Evolutionary conservation across 148 eudicot species (phyloP), one percentile per base, ranked within the genome.

Genomic region (Camellia sinensis): DNA sequence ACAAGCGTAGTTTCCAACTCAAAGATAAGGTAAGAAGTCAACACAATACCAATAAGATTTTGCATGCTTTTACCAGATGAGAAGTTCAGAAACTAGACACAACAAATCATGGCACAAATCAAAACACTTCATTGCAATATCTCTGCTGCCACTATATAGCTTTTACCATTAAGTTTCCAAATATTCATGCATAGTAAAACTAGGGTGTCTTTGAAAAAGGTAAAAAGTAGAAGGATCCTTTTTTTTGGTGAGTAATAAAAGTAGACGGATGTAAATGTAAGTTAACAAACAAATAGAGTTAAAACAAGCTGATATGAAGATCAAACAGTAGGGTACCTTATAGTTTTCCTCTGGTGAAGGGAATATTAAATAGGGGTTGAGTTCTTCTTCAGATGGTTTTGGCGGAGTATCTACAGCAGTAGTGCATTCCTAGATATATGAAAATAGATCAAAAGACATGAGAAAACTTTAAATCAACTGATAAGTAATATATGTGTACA

Each of bases 341-440:
- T 85, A 85, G 80, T 96, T 96, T 60, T 91, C 97, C 66, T 87
- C 88, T 19, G 98, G 99, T n/a, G 97, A 83, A 64, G 99, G 98
- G 75, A 96, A 94, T 83, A 96, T 89, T 78, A 84, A 82, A 82
- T 83, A 94, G 14, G 99, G 99, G 78, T 96, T 92, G 75, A 90
- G 82, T 83, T 96, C 99, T 79, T 96, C 99, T 87, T 96, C 98
- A 77, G 95, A 75, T 77, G 87, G 95, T 84, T 84, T 87, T 46
- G 84, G 84, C 37, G 88, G 73, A 29, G 84, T 60, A 67, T 85
- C 88, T 74, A 81, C 90, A 53, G 73, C 80, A 73, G 67, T 81
- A 81, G 80, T 79, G 63, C 83, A 79, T 57, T 88, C 99, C 98
- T 95, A 85, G 75, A 79, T 60, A 78, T 76, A 79, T 44, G 57